Evolutionary conservation across 352 stramenopile species (phyloP).

Genomic region (Phytophthora hibernalis): DNA sequence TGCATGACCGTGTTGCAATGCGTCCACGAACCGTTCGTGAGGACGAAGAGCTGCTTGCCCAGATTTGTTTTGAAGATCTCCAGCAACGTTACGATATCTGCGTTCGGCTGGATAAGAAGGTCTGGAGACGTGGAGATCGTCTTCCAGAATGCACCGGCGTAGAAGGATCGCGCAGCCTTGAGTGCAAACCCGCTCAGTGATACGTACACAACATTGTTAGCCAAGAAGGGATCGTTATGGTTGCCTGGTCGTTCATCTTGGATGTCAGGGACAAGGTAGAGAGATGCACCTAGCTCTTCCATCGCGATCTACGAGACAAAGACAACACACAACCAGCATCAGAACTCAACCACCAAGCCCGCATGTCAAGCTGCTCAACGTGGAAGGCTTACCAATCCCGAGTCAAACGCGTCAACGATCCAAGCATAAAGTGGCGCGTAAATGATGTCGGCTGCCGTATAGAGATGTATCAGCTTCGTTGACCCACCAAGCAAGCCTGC

Average conservation of each 20-base stretch:
- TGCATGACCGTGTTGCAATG: conserved; percentile 67
- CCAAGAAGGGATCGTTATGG: conserved; percentile 52
- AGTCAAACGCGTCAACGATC: conserved; percentile 61
- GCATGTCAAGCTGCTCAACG: neutral
- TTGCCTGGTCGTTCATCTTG: conserved; percentile 41
- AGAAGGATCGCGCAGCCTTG: conserved; percentile 52
- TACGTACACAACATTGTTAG: conserved; percentile 52
- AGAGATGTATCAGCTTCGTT: conserved; percentile 49
- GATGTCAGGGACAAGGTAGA: conserved; percentile 53
- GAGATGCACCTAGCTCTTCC: conserved; percentile 48
- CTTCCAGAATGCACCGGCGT: conserved; percentile 56
- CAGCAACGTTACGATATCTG: conserved; percentile 48
- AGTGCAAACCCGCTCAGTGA: conserved; percentile 50
- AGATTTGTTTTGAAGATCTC: conserved; percentile 38
- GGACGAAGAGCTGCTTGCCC: conserved; percentile 53
- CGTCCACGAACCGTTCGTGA: conserved; percentile 62
- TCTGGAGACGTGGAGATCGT: conserved; percentile 51
- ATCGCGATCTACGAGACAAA: conserved; percentile 38
- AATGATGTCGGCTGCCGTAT: conserved; percentile 60
- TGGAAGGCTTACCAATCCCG: conserved; percentile 34
- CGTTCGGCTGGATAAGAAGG: conserved; percentile 52
- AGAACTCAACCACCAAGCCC: neutral
- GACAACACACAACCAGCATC: conserved; percentile 2
- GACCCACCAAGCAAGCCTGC: conserved; percentile 28
- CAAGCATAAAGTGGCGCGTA: conserved; percentile 61